Conservation (phyloP, 2,329 filamentous ascomycete species). For the Colletotrichum liriopes region DNA sequence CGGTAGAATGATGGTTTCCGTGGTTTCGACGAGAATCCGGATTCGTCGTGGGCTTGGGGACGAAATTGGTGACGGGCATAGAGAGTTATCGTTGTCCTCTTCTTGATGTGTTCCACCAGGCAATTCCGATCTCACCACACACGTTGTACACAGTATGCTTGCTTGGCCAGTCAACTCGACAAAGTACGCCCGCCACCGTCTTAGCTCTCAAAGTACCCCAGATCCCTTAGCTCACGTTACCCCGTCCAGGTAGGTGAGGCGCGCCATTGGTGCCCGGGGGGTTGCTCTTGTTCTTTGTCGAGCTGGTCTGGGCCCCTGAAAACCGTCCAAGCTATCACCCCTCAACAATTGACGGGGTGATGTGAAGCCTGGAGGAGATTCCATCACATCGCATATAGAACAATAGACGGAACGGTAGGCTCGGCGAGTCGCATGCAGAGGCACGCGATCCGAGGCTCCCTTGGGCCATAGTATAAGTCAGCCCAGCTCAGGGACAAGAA, state of each 20-base stretch:
- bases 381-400: neutral
- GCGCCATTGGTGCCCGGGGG: constrained; percentile 19
- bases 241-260: neutral
- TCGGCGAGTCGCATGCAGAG: neutral
- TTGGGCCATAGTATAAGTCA: neutral
- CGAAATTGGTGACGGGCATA: neutral
- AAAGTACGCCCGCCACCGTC: neutral
- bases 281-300: constrained; percentile 19
- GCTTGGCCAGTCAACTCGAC: neutral
- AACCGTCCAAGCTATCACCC: neutral
- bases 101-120: neutral
- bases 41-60: too few relatives aligned
- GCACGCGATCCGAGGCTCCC: neutral
- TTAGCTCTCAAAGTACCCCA: neutral
- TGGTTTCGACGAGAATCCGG: neutral
- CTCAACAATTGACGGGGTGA: neutral
- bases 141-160: neutral
- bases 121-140: neutral
- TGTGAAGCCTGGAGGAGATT: neutral
- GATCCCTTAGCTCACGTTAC: neutral
- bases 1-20: neutral
- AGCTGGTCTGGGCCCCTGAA: constrained; percentile 26
- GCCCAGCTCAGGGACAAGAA: neutral
- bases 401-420: neutral
- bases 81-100: neutral